phyloP scores from a whole-genome alignment of 2,329 filamentous ascomycete genomes.

The Fusarium oxysporum region DNA sequence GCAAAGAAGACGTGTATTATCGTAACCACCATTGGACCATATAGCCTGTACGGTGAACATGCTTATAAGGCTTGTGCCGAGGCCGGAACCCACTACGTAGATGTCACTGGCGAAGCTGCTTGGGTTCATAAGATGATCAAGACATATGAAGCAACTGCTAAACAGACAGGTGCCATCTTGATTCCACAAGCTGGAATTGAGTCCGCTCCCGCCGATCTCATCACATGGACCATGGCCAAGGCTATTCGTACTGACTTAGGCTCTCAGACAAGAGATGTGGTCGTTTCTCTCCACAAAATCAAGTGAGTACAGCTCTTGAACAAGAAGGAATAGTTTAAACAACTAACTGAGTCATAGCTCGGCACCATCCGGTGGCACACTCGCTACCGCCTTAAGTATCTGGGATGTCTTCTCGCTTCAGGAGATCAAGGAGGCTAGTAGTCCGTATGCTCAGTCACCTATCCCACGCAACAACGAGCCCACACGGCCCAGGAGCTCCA shows the following conservation, averaged over 20 bases:
- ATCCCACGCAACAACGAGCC: constrained; percentile 49
- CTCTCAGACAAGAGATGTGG: constrained; percentile 64
- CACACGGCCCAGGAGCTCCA: constrained; percentile 41
- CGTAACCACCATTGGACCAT: constrained; percentile 71
- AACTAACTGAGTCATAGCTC: constrained; percentile 35
- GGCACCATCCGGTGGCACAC: constrained; percentile 72
- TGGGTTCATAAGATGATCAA: constrained; percentile 70
- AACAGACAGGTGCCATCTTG: constrained; percentile 66
- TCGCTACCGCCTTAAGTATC: constrained; percentile 73
- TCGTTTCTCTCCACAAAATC: constrained; percentile 60
- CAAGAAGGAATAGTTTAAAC: background rate
- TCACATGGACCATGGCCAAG: constrained; percentile 65
- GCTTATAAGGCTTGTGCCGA: constrained; percentile 72
- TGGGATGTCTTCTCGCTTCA: constrained; percentile 64
- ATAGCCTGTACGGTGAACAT: constrained; percentile 65
- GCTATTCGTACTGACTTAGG: constrained; percentile 62
- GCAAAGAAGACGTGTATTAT: constrained; percentile 68
- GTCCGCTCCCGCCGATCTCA: constrained; percentile 70
- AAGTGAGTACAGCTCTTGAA: constrained; percentile 46
- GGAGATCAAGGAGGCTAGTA: constrained; percentile 58
- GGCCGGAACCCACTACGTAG: constrained; percentile 72
- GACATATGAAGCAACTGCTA: constrained; percentile 66
- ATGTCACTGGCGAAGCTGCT: constrained; percentile 70
- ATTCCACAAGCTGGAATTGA: constrained; percentile 73
- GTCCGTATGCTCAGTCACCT: constrained; percentile 69